Percentiles rank a stretch among this genome's conserved stretches.
Conservation (phyloP, 768 basidiomycete genomes). For the Suillus discolor region DNA sequence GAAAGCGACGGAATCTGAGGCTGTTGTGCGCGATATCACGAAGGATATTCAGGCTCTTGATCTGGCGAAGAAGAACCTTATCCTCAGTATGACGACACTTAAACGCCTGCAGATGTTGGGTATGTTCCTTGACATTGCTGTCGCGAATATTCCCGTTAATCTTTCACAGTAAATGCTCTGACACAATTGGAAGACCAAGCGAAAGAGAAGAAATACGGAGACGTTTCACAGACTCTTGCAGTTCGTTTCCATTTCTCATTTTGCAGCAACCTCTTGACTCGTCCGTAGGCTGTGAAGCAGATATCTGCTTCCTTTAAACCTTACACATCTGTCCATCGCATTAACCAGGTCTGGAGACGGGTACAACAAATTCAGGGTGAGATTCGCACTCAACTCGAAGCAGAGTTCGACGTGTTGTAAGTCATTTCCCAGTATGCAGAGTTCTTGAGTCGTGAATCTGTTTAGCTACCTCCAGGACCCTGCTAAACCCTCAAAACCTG, state of each 20-base stretch:
- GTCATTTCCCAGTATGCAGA: slow-evolving; percentile 32
- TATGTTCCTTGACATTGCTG: slow-evolving; percentile 37
- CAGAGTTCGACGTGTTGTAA: slow-evolving; percentile 91
- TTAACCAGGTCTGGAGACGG: slow-evolving; percentile 76
- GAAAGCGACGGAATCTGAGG: slow-evolving; percentile 96
- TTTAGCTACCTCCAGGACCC: slow-evolving; percentile 80
- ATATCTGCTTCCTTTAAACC: slow-evolving; percentile 80
- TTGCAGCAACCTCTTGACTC: slow-evolving; percentile 4
- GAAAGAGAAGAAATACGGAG: slow-evolving; percentile 76
- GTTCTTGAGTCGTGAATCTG: slow-evolving; percentile 5
- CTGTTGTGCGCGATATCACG: slow-evolving; percentile 93
- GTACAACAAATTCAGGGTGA: slow-evolving; percentile 84
- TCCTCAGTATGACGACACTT: slow-evolving; percentile 84
- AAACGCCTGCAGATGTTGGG: slow-evolving; percentile 94
- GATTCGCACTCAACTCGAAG: slow-evolving; percentile 78
- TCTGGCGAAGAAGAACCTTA: slow-evolving; percentile 90
- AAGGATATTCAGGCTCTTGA: slow-evolving; percentile 96
- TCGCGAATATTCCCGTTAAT: slow-evolving; percentile 5
- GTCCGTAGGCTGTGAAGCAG: slow-evolving; percentile 79
- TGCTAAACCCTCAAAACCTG: slow-evolving; percentile 62
- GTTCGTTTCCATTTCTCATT: slow-evolving; percentile 39
- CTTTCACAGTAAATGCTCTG: slow-evolving; percentile 70
- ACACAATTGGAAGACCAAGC: slow-evolving; percentile 80
- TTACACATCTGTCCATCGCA: slow-evolving; percentile 73
- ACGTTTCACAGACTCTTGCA: slow-evolving; percentile 81